phyloP scores from a whole-genome alignment of 2,329 filamentous ascomycete genomes.

The Colletotrichum gloeosporioides region DNA sequence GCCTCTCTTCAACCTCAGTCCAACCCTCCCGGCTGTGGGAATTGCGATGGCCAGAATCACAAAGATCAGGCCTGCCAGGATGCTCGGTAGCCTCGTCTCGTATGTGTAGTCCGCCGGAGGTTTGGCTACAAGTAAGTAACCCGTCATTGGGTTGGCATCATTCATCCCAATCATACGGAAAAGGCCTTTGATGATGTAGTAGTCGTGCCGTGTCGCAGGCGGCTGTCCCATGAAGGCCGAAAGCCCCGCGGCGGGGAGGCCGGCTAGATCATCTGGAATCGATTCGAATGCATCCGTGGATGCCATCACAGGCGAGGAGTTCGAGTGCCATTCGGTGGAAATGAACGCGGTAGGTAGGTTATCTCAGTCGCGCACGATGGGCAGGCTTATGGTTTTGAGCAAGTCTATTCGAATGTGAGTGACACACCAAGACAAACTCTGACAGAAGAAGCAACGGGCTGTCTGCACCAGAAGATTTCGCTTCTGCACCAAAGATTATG shows the following conservation, averaged over 20 bases:
- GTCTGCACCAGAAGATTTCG: neutral
- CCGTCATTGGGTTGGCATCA: conserved; percentile 24
- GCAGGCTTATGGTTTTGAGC: neutral
- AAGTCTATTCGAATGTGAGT: neutral
- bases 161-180: conserved; percentile 14
- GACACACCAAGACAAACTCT: neutral
- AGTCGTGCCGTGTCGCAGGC: conserved; percentile 10
- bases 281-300: neutral
- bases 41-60: conserved; percentile 31
- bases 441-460: neutral
- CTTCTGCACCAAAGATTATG: neutral
- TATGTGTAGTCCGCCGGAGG: conserved; percentile 24
- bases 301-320: neutral
- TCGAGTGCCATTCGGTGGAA: neutral
- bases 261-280: neutral
- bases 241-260: neutral
- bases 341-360: neutral
- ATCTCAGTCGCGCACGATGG: neutral
- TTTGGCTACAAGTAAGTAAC: conserved; percentile 23
- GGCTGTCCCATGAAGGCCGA: conserved; percentile 12
- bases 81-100: conserved; percentile 27
- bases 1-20: conserved; percentile 24
- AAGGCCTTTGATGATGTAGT: conserved; percentile 9
- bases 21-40: conserved; percentile 31
- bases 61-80: conserved; percentile 32